Evolutionary conservation across 305 asterid genomes (phyloP).

Genomic region (Stenogyne calaminthoides): DNA sequence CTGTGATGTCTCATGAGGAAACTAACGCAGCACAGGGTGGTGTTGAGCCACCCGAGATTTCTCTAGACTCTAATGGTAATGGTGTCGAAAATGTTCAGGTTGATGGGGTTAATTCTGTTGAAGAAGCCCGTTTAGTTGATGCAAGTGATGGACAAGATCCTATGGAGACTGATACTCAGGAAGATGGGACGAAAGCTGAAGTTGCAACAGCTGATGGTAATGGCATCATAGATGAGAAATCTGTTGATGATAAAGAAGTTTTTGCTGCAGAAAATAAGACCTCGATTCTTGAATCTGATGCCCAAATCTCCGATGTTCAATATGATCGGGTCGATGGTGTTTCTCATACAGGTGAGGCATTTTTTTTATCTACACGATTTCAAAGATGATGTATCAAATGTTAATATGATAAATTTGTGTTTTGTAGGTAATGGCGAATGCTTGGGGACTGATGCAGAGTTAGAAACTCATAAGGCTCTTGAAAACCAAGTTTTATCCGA

Average conservation of each 20-base stretch:
- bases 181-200: neutral
- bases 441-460: constrained; percentile 25
- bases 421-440: constrained; percentile 29
- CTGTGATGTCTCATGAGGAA: constrained; percentile 14
- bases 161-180: too few relatives aligned
- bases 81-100: neutral
- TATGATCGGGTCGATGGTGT: constrained; percentile 31
- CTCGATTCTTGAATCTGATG: constrained; percentile 37
- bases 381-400: constrained; percentile 33
- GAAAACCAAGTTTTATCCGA: constrained; percentile 21
- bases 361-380: constrained; percentile 41
- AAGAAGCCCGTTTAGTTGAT: constrained; percentile 24
- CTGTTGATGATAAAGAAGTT: constrained; percentile 29
- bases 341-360: constrained; percentile 39
- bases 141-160: neutral
- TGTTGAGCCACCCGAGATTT: neutral
- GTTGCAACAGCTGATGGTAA: constrained; percentile 15
- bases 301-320: constrained; percentile 30
- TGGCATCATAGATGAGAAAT: constrained; percentile 14
- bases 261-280: constrained; percentile 36
- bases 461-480: constrained; percentile 27
- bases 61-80: constrained; percentile 8
- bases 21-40: neutral
- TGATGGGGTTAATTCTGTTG: constrained; percentile 21
- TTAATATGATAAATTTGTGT: constrained; percentile 32